Percentiles rank a stretch among this genome's conserved stretches.
Conservation (phyloP, 306 rosid genomes). For the Hippophae rhamnoides region DNA sequence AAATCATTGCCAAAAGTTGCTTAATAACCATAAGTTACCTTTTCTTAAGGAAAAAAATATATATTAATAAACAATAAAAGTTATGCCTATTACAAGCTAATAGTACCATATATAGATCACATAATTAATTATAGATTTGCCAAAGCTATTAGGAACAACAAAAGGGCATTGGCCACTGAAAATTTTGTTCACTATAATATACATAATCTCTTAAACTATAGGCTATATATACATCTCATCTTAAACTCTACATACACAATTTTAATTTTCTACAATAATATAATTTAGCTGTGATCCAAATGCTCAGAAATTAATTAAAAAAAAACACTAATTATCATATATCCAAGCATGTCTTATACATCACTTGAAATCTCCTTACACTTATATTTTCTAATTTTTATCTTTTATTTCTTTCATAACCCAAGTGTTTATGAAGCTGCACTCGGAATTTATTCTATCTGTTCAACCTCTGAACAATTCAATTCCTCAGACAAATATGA, state of each 20-base stretch:
- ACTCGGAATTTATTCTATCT: not conserved
- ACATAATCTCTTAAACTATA: too few relatives aligned
- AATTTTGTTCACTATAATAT: too few relatives aligned
- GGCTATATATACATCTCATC: too few relatives aligned
- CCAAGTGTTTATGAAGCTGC: not conserved
- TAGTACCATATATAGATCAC: not conserved
- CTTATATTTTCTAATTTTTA: not conserved
- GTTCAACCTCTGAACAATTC: constrained; percentile 9
- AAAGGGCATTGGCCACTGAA: too few relatives aligned
- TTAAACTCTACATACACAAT: too few relatives aligned
- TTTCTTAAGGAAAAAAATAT: not conserved
- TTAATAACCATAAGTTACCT: not conserved
- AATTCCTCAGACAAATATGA: not conserved
- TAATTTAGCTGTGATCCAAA: too few relatives aligned
- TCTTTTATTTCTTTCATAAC: not conserved
- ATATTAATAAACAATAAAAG: not conserved
- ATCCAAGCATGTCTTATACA: not conserved
- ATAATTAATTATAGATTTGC: too few relatives aligned
- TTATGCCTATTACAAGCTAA: not conserved
- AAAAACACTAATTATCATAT: not conserved
- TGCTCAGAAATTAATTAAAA: too few relatives aligned
- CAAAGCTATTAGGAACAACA: too few relatives aligned
- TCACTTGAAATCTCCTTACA: not conserved
- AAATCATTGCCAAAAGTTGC: not conserved
- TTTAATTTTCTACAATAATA: too few relatives aligned